Conservation (phyloP, 2,329 filamentous ascomycete species). For the Aureobasidium sp. region DNA sequence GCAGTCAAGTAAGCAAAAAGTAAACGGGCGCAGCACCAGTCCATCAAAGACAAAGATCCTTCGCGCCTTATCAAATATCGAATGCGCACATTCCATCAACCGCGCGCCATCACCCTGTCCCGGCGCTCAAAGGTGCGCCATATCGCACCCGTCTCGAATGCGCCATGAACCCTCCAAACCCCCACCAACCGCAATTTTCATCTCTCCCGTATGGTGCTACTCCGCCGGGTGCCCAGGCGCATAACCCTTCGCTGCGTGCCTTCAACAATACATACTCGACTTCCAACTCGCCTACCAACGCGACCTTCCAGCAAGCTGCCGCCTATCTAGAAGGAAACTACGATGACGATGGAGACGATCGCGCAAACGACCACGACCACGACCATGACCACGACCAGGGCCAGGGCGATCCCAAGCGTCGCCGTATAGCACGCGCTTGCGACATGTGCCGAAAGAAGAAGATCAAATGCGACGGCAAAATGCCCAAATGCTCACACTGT, state of each 20-base stretch:
- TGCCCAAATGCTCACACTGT: conserved; percentile 91
- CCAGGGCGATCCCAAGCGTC: conserved; percentile 66
- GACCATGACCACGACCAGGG: conserved; percentile 24
- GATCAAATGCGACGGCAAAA: conserved; percentile 96
- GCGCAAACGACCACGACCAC: conserved; percentile 41
- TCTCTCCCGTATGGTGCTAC: background rate
- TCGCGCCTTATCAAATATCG: background rate
- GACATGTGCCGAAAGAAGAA: conserved; percentile 95
- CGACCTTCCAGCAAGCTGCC: conserved; percentile 11
- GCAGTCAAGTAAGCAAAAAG: conserved; percentile 2
- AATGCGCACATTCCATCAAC: background rate
- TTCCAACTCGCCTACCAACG: conserved; percentile 2
- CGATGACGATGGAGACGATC: conserved; percentile 24
- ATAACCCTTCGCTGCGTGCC: conserved; percentile 14
- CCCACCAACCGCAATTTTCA: conserved; percentile 7
- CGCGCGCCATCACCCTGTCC: background rate
- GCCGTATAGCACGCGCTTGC: conserved; percentile 83
- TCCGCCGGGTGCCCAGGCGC: conserved; percentile 3
- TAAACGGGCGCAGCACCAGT: conserved; percentile 5
- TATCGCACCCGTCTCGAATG: background rate
- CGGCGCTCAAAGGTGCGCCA: background rate
- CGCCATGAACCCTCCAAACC: conserved; percentile 10
- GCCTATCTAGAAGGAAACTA: conserved; percentile 16
- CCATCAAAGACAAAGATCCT: background rate
- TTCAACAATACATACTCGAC: conserved; percentile 12